Conservation (phyloP, 2,329 filamentous ascomycete genomes). For the Trichothecium roseum region DNA sequence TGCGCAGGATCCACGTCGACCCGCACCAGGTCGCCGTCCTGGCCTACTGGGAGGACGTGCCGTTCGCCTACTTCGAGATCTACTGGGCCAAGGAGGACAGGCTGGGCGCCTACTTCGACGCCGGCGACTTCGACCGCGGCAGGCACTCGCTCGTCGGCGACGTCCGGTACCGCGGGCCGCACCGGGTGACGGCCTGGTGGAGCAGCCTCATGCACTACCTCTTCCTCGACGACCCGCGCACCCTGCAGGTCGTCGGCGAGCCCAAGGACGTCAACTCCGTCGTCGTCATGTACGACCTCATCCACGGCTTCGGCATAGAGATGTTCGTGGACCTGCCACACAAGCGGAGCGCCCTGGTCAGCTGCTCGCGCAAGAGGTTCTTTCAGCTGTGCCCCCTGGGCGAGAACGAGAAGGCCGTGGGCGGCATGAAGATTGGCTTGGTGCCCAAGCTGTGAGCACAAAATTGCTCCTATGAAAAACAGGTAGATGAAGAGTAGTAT, state of each 20-base stretch:
- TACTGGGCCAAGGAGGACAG: slow-evolving; percentile 61
- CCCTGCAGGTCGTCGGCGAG: slow-evolving; percentile 52
- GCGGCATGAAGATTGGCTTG: slow-evolving; percentile 40
- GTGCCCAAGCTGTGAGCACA: slow-evolving; percentile 38
- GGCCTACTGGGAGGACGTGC: slow-evolving; percentile 58
- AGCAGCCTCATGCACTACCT: slow-evolving; percentile 52
- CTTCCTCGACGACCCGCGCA: slow-evolving; percentile 51
- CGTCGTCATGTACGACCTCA: slow-evolving; percentile 64
- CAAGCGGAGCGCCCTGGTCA: slow-evolving; percentile 59
- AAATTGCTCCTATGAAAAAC: background rate
- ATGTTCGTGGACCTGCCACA: slow-evolving; percentile 64
- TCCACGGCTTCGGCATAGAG: slow-evolving; percentile 61
- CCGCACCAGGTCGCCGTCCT: slow-evolving; percentile 62
- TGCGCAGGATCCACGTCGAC: slow-evolving; percentile 57
- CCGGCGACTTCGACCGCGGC: slow-evolving; percentile 46
- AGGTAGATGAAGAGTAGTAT: background rate
- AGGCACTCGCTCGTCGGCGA: slow-evolving; percentile 49
- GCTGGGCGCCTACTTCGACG: slow-evolving; percentile 44
- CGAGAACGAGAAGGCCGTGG: slow-evolving; percentile 44
- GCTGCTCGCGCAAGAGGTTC: slow-evolving; percentile 56
- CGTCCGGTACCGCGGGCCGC: slow-evolving; percentile 47
- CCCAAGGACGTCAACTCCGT: slow-evolving; percentile 61
- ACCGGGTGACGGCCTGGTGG: slow-evolving; percentile 53
- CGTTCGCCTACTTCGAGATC: slow-evolving; percentile 70
- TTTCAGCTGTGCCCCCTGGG: slow-evolving; percentile 55